Conservation (phyloP, 176 grass and related monocot species). For the Eragrostis curvula region DNA sequence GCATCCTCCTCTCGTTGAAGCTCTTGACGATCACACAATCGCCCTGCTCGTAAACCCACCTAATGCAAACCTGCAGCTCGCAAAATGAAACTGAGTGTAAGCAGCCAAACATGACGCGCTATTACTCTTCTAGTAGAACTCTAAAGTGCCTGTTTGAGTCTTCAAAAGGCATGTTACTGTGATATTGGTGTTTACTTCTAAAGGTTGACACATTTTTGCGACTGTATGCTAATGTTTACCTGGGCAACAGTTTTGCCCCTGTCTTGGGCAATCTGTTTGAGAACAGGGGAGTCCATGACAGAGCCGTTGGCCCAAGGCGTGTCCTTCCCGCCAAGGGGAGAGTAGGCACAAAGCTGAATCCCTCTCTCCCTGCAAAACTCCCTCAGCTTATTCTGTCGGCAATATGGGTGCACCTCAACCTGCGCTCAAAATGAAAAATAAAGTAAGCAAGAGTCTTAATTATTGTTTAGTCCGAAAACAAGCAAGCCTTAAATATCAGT, state of each 20-base stretch:
- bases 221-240: too few species aligned
- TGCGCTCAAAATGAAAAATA: neutral
- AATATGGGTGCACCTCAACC: slow-evolving; percentile 31
- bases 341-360: slow-evolving; percentile 55
- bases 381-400: slow-evolving; percentile 60
- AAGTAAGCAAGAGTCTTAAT: too few species aligned
- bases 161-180: too few species aligned
- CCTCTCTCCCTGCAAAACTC: slow-evolving; percentile 38
- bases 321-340: slow-evolving; percentile 43
- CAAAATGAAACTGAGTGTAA: too few species aligned
- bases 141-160: too few species aligned
- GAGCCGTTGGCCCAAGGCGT: slow-evolving; percentile 27
- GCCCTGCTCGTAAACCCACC: slow-evolving; percentile 53
- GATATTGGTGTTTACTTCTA: too few species aligned
- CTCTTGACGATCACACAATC: slow-evolving; percentile 40
- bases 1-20: slow-evolving; percentile 39
- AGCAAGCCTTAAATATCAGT: too few species aligned
- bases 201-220: too few species aligned
- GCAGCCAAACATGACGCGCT: too few species aligned
- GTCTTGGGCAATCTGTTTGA: slow-evolving; percentile 38
- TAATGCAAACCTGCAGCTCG: slow-evolving; percentile 39
- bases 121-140: too few species aligned
- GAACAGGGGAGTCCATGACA: slow-evolving; percentile 25
- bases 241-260: slow-evolving; percentile 42
- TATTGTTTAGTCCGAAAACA: too few species aligned